Conservation (phyloP, 2,329 filamentous ascomycete genomes). For the Ophiocordyceps camponoti-saundersi region DNA sequence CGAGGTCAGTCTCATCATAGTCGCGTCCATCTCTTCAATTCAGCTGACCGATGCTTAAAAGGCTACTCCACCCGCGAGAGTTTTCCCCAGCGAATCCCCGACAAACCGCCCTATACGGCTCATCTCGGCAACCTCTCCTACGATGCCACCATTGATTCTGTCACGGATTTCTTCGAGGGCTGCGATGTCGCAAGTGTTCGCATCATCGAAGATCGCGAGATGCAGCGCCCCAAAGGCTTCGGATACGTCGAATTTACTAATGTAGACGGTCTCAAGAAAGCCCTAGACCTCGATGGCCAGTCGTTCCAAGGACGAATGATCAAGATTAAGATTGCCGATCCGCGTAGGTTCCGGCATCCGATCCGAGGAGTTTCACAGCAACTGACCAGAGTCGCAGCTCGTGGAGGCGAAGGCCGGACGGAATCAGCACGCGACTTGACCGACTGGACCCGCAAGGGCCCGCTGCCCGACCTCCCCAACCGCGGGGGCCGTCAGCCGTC, state of each 20-base stretch:
- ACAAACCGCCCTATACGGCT: constrained; percentile 85
- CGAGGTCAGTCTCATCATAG: constrained; percentile 18
- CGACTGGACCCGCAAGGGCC: constrained; percentile 89
- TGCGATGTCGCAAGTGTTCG: constrained; percentile 83
- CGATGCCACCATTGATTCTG: constrained; percentile 70
- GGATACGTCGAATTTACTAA: constrained; percentile 90
- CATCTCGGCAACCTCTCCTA: constrained; percentile 96
- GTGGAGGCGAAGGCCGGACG: constrained; percentile 48
- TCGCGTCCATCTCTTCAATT: background rate
- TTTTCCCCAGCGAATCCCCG: constrained; percentile 57
- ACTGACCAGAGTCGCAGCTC: constrained; percentile 44
- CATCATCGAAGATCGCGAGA: constrained; percentile 91
- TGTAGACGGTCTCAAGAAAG: constrained; percentile 80
- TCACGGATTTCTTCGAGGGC: constrained; percentile 69
- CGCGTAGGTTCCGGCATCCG: constrained; percentile 50
- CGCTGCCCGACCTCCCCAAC: constrained; percentile 55
- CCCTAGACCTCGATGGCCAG: constrained; percentile 64
- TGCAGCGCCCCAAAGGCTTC: constrained; percentile 90
- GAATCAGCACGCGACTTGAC: constrained; percentile 63
- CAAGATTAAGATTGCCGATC: constrained; percentile 89
- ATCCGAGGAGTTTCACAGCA: background rate
- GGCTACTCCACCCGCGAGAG: constrained; percentile 52
- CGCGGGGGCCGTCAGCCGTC: constrained; percentile 28
- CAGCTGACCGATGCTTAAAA: constrained; percentile 13
- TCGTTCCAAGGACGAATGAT: constrained; percentile 80